A percentile compares a stretch with the other conserved stretches of the same genome.
These are phyloP conservation scores for Trametes cingulata DNA, from an alignment of 768 basidiomycete genomes.

Conservation along the genomic window DNA sequence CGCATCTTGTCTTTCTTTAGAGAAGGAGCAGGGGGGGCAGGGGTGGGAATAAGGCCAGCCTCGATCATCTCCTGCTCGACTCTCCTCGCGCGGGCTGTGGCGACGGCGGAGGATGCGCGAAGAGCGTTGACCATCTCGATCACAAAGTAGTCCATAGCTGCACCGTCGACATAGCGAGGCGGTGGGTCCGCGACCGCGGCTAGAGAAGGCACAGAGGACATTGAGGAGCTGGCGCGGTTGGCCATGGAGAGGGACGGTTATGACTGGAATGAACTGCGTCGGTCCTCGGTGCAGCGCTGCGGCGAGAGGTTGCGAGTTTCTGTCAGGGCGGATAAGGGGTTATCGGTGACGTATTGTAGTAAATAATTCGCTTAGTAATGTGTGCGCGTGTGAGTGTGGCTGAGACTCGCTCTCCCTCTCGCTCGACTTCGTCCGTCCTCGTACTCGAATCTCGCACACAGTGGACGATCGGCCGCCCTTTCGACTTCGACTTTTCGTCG, in stretches of 20 bases:
- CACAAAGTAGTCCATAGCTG: slow-evolving; percentile 83
- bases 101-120: slow-evolving; percentile 71
- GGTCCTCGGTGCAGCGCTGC: too few relatives aligned
- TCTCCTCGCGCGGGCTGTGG: slow-evolving; percentile 63
- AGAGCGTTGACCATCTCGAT: slow-evolving; percentile 79
- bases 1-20: slow-evolving; percentile 41
- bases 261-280: slow-evolving; percentile 16
- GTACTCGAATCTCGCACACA: neutral
- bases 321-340: neutral
- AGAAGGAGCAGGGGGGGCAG: slow-evolving; percentile 43
- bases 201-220: slow-evolving; percentile 34
- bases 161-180: slow-evolving; percentile 58
- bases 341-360: neutral
- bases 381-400: neutral
- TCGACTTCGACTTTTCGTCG: neutral
- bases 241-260: slow-evolving; percentile 17
- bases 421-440: neutral
- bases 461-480: neutral
- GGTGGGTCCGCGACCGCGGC: slow-evolving; percentile 68
- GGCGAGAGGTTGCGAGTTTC: neutral
- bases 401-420: neutral
- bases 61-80: slow-evolving; percentile 80
- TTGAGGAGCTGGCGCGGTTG: slow-evolving; percentile 17
- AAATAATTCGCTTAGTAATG: neutral
- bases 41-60: slow-evolving; percentile 66